Evolutionary conservation across 768 basidiomycete genomes (phyloP), one percentile per base, ranked within the genome.

Genomic region (Agaricus bisporus): DNA sequence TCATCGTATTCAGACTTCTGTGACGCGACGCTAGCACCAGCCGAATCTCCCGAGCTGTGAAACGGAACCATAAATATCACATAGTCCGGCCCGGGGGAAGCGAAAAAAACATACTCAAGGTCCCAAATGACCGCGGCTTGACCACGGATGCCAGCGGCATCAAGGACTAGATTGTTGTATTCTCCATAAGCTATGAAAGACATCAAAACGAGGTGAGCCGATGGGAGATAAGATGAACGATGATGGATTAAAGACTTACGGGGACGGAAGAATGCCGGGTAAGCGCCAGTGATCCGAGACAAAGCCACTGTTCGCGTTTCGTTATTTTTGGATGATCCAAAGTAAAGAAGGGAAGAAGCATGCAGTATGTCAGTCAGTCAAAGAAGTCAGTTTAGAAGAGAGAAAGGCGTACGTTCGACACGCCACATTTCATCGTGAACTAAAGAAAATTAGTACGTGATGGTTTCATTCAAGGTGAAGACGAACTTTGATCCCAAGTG

Each of bases 261-360:
- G 36, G 72, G 73, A 26, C 73, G 69, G 67, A 71, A 68, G 57
- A 70, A 70, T 5, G 73, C 73, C 15, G 70, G 70, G 18, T 59
- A 56, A 28, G 66, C 69, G 22, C 73, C 72, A 11, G 64, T 61
- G 44, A 73, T 73, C 35, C 65, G 64, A 26, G 57, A 41, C 5
- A 70, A 56, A 1, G 71, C 73, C 62, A 60, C 71, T 74, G 48
- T 52, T 47, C 22, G 22, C 22, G 4, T 22, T 22, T 22, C 22
- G 22, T 22, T 48, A 32, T 32, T 15, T 17, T 18, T 11, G 11
- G 45, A 25, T 18, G 20, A 28, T 41, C 54, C 52, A 25, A 32
- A 45, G 57, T 29, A 14, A 14, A 28, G 41, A 44, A 51, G 37
- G 14, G 43, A 14, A 18, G 48, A 35, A 41, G 51, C 3, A 14